Conservation (phyloP, 2,329 filamentous ascomycete genomes). For the Amylocarpus encephaloides region DNA sequence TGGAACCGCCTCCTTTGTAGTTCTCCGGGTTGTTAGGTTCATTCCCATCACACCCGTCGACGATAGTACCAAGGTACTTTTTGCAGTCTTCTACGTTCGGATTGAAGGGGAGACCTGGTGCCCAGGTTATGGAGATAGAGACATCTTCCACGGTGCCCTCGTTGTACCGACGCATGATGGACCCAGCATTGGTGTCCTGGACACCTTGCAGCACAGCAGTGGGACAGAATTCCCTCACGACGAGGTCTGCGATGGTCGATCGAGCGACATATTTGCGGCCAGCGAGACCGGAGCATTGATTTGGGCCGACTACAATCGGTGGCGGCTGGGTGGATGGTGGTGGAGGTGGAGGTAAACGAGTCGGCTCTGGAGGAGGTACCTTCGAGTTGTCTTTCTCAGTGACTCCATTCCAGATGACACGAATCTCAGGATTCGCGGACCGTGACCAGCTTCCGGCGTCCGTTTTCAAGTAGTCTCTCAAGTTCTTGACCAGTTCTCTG, state of each 20-base stretch:
- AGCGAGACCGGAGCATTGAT: neutral
- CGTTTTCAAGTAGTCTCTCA: neutral
- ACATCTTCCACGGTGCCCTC: neutral
- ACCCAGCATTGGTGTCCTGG: neutral
- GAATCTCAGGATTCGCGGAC: neutral
- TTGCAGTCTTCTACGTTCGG: neutral
- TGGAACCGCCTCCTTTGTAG: neutral
- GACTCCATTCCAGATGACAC: neutral
- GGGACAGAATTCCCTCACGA: neutral
- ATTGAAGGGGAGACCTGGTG: neutral
- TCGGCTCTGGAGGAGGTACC: no score
- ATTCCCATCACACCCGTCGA: slow-evolving; percentile 1
- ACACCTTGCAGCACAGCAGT: neutral
- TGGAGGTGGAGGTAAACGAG: neutral
- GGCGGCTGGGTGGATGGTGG: neutral
- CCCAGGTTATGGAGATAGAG: neutral
- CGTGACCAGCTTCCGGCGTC: neutral
- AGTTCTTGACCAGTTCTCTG: neutral
- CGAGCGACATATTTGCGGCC: neutral
- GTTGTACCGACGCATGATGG: neutral
- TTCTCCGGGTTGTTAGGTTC: neutral
- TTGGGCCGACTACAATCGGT: neutral
- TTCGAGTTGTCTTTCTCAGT: neutral
- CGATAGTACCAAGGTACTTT: neutral
- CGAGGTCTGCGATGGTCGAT: neutral